A percentile compares a stretch with the other conserved stretches of the same genome.
Evolutionary conservation across 208 protist genomes (phyloP).

Genomic region (Trypanosoma conorhini): DNA sequence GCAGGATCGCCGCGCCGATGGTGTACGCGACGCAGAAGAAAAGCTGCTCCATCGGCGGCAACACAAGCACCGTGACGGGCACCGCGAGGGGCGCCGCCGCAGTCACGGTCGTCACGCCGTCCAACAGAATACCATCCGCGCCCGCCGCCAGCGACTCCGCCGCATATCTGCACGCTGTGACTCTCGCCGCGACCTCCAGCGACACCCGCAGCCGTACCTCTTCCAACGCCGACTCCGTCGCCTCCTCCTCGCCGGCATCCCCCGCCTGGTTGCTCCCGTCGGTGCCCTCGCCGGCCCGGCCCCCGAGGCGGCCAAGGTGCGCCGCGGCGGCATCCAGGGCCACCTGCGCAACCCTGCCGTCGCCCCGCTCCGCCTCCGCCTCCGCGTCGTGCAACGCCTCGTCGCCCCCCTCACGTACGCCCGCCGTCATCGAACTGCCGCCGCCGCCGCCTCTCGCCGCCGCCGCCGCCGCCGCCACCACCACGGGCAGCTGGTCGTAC

Average conservation of each 20-base stretch:
- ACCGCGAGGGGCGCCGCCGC: constrained; percentile 9
- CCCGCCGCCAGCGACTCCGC: constrained; percentile 47
- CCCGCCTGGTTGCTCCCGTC: constrained; percentile 13
- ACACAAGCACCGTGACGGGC: constrained; percentile 37
- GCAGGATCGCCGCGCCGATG: constrained; percentile 51
- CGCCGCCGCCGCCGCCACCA: constrained; percentile 3
- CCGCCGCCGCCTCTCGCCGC: background rate
- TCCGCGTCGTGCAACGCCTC: background rate
- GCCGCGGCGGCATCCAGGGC: constrained; percentile 11
- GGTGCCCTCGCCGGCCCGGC: constrained; percentile 8
- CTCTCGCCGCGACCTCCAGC: constrained; percentile 60
- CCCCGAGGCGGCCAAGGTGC: constrained; percentile 10
- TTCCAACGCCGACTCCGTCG: constrained; percentile 44
- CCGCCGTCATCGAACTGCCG: background rate
- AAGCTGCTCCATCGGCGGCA: constrained; percentile 53
- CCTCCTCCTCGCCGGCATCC: constrained; percentile 31
- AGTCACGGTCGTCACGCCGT: constrained; percentile 21
- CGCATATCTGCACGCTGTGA: constrained; percentile 45
- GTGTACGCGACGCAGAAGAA: constrained; percentile 73
- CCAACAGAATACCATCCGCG: constrained; percentile 57
- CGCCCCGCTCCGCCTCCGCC: constrained; percentile 20
- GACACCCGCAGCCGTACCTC: constrained; percentile 54
- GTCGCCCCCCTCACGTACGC: background rate
- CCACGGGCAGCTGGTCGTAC: background rate
- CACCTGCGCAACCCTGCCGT: constrained; percentile 1